Evolutionary conservation across 441 rosid genomes (phyloP), one percentile per base, ranked within the genome.

Genomic region (Melastoma candidum): DNA sequence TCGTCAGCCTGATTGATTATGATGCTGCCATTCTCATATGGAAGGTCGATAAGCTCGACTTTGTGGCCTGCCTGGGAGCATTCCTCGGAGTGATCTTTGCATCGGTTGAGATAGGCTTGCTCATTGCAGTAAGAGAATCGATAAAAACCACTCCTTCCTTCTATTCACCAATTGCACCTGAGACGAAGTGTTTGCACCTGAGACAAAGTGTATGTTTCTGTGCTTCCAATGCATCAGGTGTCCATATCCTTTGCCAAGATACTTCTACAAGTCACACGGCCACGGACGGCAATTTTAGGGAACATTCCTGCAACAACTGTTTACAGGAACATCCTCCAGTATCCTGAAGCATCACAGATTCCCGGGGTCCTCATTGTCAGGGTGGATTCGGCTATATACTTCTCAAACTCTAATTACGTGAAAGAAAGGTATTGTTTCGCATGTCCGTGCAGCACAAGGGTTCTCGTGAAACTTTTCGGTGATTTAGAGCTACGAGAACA

Each of bases 31-130:
- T 63, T 58, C 52, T 88, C 77, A 84, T 93, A 47, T 93, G 82
- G 72, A 93, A 86, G 78, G 77, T 84, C 10, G 98, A 93, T 56
- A 93, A 93, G 61, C 81, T 86, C 44, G 98, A 89, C 63, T 93
- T 93, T 49, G 13, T 93, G 56, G 95, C 97, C 41, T 93, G 96
- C 69, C 76, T 86, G 77, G 98, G 98, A 68, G 95, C 98, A 36
- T 93, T 93, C 74, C 74, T 88, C 13, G 98, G 97, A 2, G 96
- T 88, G 2, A 71, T 89, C 48, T 93, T 93, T 47, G 26, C 3
- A 1, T 67, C 90, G 2, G 96, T 93, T 24, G 98, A 93, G 70
- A 86, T 80, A 1, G 98, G 98, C 24, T 89, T 88, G 53, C 70
- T 93, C 52, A 74, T 89, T 62, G 95, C 98, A 36, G 98, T 85